Evolutionary conservation across 2,329 filamentous ascomycete species (phyloP).

Genomic region (Plectosphaerella sp.): DNA sequence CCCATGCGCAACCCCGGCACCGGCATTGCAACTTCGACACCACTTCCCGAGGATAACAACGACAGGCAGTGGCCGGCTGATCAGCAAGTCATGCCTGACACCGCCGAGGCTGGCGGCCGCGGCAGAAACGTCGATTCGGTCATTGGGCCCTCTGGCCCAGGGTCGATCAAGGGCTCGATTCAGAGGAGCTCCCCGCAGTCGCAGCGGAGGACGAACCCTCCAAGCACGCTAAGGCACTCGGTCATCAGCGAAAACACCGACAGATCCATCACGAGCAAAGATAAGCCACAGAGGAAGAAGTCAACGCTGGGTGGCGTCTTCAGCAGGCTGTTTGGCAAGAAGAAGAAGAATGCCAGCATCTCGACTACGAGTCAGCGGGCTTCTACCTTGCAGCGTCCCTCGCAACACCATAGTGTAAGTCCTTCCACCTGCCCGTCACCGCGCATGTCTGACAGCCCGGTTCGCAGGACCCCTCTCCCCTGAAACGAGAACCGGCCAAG

Average conservation of each 20-base stretch:
- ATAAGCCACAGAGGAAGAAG: slow-evolving; percentile 48
- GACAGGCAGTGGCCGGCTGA: slow-evolving; percentile 11
- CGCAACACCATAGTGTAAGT: slow-evolving; percentile 48
- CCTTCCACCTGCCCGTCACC: background rate
- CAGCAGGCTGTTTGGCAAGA: slow-evolving; percentile 54
- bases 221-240: slow-evolving; percentile 42
- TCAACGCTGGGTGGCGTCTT: slow-evolving; percentile 53
- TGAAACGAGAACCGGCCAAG: slow-evolving; percentile 22
- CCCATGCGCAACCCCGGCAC: slow-evolving; percentile 40
- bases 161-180: slow-evolving; percentile 6
- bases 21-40: slow-evolving; percentile 26
- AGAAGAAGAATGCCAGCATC: slow-evolving; percentile 40
- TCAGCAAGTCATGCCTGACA: background rate
- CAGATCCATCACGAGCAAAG: slow-evolving; percentile 23
- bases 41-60: slow-evolving; percentile 18
- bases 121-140: slow-evolving; percentile 6
- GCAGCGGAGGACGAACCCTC: slow-evolving; percentile 29
- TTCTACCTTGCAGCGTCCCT: slow-evolving; percentile 15
- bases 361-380: slow-evolving; percentile 21
- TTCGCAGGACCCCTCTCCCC: slow-evolving; percentile 31
- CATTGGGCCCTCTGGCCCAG: slow-evolving; percentile 1
- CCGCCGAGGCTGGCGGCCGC: slow-evolving; percentile 4
- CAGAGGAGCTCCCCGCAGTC: slow-evolving; percentile 15
- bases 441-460: background rate
- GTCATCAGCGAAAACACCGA: slow-evolving; percentile 37